phyloP scores from a whole-genome alignment of 2,329 filamentous ascomycete species.

The Apiospora sp. region DNA sequence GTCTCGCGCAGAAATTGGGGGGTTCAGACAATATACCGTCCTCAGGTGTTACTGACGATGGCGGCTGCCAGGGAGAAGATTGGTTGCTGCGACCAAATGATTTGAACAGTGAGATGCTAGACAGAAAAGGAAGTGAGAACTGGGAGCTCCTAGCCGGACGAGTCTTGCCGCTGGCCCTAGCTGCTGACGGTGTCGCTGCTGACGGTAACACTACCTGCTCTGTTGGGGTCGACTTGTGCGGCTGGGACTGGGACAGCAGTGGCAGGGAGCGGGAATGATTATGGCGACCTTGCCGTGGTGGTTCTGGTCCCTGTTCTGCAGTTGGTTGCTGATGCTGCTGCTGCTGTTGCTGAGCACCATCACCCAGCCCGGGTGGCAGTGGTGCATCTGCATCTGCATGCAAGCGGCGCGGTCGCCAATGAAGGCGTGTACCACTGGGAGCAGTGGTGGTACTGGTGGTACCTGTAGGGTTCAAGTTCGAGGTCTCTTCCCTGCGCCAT shows the following conservation, averaged over 20 bases:
- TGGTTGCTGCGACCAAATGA: neutral
- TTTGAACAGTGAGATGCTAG: slow-evolving; percentile 21
- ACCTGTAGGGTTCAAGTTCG: neutral
- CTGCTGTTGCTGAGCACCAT: neutral
- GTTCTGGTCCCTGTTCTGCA: neutral
- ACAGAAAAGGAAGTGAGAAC: slow-evolving; percentile 18
- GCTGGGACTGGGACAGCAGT: slow-evolving; percentile 8
- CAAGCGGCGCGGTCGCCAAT: slow-evolving; percentile 14
- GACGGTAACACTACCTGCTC: neutral
- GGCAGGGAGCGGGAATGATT: slow-evolving; percentile 17
- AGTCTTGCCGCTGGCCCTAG: slow-evolving; percentile 14
- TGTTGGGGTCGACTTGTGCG: slow-evolving; percentile 23
- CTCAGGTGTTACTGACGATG: neutral
- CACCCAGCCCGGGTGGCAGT: neutral
- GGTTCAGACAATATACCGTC: neutral
- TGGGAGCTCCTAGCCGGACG: slow-evolving; percentile 17
- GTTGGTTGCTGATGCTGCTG: neutral
- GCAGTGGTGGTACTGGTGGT: neutral
- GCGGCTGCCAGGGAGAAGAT: slow-evolving; percentile 15
- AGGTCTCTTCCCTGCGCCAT: slow-evolving; percentile 19
- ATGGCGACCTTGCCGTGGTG: neutral
- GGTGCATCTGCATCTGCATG: slow-evolving; percentile 18
- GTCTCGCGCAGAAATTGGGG: neutral
- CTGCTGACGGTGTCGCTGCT: slow-evolving; percentile 8
- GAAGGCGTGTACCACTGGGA: neutral